These are phyloP conservation scores for Vinca minor DNA, from an alignment of 257 asterid genomes.

Conservation along the genomic window DNA sequence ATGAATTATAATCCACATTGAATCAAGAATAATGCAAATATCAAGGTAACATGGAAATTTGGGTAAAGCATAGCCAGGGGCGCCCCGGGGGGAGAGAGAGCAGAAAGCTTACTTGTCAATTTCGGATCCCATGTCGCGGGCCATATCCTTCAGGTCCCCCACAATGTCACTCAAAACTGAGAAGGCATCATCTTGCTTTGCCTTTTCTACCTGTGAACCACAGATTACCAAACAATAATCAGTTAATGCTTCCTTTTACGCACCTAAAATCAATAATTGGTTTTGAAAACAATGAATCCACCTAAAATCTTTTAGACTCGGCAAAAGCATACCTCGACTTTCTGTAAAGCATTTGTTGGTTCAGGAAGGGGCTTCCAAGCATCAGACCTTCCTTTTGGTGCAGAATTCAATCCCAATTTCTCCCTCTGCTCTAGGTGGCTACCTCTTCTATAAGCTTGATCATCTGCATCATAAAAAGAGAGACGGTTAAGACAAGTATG, in stretches of 20 bases:
- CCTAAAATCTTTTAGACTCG: not conserved
- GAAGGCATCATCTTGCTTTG: constrained; percentile 43
- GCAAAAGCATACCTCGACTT: constrained; percentile 60
- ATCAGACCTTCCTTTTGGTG: constrained; percentile 40
- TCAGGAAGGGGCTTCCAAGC: constrained; percentile 44
- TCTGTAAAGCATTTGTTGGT: constrained; percentile 65
- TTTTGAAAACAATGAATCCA: not conserved
- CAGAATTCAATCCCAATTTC: constrained; percentile 66
- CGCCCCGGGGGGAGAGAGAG: too few relatives aligned
- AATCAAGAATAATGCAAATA: not conserved
- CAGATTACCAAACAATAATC: constrained; percentile 5
- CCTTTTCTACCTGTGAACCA: constrained; percentile 27
- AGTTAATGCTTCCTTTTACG: not conserved
- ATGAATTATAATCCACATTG: not conserved
- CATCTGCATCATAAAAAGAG: constrained; percentile 49
- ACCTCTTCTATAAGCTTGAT: constrained; percentile 58
- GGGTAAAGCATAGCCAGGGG: too few relatives aligned
- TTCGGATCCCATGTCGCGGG: constrained; percentile 44
- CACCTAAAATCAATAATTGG: not conserved
- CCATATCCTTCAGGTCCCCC: constrained; percentile 45
- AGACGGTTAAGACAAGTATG: too few relatives aligned
- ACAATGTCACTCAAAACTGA: constrained; percentile 32
- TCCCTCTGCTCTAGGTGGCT: constrained; percentile 87
- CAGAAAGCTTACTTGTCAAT: constrained; percentile 24
- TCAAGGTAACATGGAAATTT: too few relatives aligned